Percentiles rank a stretch among this genome's conserved stretches.
phyloP scores from a whole-genome alignment of 768 basidiomycete species.

The Kwoniella bestiolae region DNA sequence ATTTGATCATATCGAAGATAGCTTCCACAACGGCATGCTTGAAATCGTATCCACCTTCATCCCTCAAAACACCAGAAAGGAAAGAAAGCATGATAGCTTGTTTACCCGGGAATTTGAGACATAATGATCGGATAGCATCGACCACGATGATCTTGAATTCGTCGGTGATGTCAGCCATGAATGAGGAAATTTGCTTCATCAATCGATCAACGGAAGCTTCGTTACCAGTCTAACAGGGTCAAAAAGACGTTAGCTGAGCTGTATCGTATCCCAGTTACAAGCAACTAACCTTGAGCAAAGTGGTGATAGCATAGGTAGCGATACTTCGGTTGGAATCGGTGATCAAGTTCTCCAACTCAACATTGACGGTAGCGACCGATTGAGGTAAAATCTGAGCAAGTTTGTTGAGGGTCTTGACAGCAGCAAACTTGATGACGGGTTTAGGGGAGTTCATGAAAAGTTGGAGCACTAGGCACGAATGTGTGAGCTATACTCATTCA shows the following conservation, averaged over 20 bases:
- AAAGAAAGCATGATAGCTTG: conserved; percentile 96
- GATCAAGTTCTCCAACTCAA: conserved; percentile 95
- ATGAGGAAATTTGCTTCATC: conserved; percentile 98
- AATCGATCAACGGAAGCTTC: conserved; percentile 98
- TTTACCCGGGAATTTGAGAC: conserved; percentile 97
- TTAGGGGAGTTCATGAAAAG: conserved; percentile 95
- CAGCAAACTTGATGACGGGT: conserved; percentile 92
- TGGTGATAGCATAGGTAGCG: conserved; percentile 98
- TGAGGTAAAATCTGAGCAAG: conserved; percentile 84
- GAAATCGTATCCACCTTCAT: conserved; percentile 99
- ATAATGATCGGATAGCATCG: conserved; percentile 95
- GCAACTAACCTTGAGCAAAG: conserved; percentile 79
- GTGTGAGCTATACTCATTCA: conserved; percentile 17
- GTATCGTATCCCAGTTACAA: not conserved
- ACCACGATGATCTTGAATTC: conserved; percentile 99
- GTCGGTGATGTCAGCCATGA: conserved; percentile 99
- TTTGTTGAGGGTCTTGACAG: conserved; percentile 88
- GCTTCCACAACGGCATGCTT: conserved; percentile 99
- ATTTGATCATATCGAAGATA: conserved; percentile 99
- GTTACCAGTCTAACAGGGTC: conserved; percentile 81
- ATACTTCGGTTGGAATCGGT: conserved; percentile 93
- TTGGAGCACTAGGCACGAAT: conserved; percentile 71
- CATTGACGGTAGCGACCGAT: conserved; percentile 88
- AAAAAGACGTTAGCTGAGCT: conserved; percentile 6
- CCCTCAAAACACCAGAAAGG: conserved; percentile 92